Evolutionary conservation across 2,329 filamentous ascomycete genomes (phyloP), one percentile per base, ranked within the genome.

Genomic region (Mariannaea sp.): DNA sequence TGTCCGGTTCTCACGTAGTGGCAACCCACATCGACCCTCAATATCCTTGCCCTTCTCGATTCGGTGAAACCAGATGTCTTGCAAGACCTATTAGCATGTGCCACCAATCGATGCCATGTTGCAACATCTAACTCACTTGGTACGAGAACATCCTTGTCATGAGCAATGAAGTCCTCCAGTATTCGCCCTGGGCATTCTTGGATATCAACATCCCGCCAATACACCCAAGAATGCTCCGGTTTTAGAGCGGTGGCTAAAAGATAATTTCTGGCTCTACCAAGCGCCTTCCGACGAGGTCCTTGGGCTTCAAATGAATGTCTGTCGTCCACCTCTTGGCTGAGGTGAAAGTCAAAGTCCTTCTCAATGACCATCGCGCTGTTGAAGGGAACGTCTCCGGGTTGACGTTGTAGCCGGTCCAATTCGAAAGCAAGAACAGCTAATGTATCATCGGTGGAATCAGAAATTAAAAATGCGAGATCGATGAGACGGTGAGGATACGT

Each of bases 141-240:
- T 64, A 97, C 93, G 52, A 99, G 77, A 54, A 99, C 84, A 71
- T 99, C 94, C 68, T 87, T 86, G 71, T 99, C 90, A 68, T 97
- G 94, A 16, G 90, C 90, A 65, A 96, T 89, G 64, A 99, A 95
- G 68, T 99, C 94, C 75, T 99, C 92, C 27, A 99, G 79, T 56
- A 99, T 95, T 68, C 83, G 87, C 59, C 83, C 81, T 2, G 93
- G 91, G 70, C 89, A 96, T 69, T 99, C 92, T 40, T 90, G 86
- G 65, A 99, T 97, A 72, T 99, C 94, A 43, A 96, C 92, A 71
- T 99, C 94, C 55, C 94, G 85, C 94, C 94, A 99, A 73, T 97
- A 97, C 7, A 97, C 92, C 94, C 94, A 99, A 7, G 92, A 93
- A 71, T 99, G 94, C 57, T 97, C 92, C 0, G 92, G 86, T 77